These are phyloP conservation scores for Globisporangium polare DNA, from an alignment of 352 stramenopile species.

Conservation along the genomic window DNA sequence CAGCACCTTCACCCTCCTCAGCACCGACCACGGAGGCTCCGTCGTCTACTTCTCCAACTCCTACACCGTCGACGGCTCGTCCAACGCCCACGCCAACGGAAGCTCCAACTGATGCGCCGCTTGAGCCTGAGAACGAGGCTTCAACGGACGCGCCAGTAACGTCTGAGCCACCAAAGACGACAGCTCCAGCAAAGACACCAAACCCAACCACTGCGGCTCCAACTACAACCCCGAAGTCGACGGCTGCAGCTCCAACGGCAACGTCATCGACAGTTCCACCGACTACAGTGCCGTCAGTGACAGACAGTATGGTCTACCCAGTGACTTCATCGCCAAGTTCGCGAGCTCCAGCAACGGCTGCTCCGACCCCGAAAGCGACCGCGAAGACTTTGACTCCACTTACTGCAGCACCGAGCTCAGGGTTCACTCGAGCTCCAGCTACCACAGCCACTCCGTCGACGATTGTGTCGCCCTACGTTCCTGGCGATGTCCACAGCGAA, in stretches of 20 bases:
- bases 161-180: not conserved
- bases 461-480: slow-evolving; percentile 19
- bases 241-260: not conserved
- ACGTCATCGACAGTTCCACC: not conserved
- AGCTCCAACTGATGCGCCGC: slow-evolving; percentile 9
- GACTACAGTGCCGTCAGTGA: not conserved
- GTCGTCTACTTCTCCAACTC: not conserved
- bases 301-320: not conserved
- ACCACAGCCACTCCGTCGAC: not conserved
- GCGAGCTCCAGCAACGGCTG: not conserved
- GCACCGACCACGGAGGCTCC: not conserved
- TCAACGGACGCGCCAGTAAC: not conserved
- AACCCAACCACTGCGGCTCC: not conserved
- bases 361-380: slow-evolving; percentile 3
- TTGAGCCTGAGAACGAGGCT: not conserved
- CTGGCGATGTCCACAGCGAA: slow-evolving; percentile 27
- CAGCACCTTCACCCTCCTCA: slow-evolving; percentile 5
- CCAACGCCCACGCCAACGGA: slow-evolving; percentile 4
- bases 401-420: not conserved
- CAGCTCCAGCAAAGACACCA: slow-evolving; percentile 1
- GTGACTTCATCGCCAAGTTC: not conserved
- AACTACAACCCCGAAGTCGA: not conserved
- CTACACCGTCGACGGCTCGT: not conserved
- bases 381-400: not conserved
- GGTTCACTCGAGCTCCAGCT: not conserved